Evolutionary conservation across 345 rosid genomes (phyloP).

Genomic region (Nasturtium officinale): DNA sequence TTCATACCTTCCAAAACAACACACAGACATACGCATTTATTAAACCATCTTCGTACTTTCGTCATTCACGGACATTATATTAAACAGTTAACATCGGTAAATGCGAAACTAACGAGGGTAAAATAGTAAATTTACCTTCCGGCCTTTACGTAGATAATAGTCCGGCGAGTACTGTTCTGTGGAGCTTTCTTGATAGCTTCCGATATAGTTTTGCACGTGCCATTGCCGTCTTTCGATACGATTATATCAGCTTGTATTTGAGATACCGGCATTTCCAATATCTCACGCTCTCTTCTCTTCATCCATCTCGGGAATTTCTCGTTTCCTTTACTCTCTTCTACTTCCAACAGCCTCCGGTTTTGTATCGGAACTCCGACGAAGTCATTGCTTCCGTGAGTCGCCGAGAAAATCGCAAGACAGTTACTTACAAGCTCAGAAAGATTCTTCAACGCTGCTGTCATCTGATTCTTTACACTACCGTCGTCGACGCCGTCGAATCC

Average conservation of each 20-base stretch:
- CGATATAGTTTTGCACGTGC: constrained; percentile 74
- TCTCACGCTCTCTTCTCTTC: constrained; percentile 58
- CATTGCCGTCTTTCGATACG: constrained; percentile 85
- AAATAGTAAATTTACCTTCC: constrained; percentile 64
- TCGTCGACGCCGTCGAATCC: constrained; percentile 68
- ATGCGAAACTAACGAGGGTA: background rate
- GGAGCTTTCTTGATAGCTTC: constrained; percentile 95
- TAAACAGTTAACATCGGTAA: constrained; percentile 6
- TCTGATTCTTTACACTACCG: constrained; percentile 68
- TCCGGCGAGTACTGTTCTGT: constrained; percentile 66
- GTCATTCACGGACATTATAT: constrained; percentile 1
- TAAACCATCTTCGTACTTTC: background rate
- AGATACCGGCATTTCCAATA: constrained; percentile 57
- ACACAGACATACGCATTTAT: constrained; percentile 23
- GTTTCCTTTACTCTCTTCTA: constrained; percentile 11
- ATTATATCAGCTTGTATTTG: constrained; percentile 78
- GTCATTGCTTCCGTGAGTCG: constrained; percentile 43
- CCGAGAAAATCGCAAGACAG: constrained; percentile 79
- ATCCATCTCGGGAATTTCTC: constrained; percentile 67
- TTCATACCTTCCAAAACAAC: constrained; percentile 64
- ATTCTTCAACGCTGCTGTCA: constrained; percentile 60
- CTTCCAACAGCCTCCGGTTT: constrained; percentile 54
- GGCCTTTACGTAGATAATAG: constrained; percentile 82
- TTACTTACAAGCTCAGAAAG: constrained; percentile 89
- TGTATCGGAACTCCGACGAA: constrained; percentile 89